phyloP scores from a whole-genome alignment of 805 yeast genomes.

The Starmerella stellata region DNA sequence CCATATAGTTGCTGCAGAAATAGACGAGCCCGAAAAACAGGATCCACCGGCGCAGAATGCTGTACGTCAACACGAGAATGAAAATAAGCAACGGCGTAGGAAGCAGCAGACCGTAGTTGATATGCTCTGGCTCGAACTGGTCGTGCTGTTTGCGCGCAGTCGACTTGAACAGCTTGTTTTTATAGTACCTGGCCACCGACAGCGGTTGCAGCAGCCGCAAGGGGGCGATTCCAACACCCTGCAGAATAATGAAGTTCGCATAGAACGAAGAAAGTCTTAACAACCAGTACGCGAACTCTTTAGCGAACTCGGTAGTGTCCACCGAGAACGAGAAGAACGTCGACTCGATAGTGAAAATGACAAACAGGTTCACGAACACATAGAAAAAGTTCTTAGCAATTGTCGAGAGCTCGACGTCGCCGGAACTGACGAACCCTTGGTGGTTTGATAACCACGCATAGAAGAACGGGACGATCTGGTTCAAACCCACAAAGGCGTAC shows the following conservation, averaged over 20 bases:
- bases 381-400: constrained; percentile 88
- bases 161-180: constrained; percentile 40
- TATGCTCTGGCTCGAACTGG: constrained; percentile 70
- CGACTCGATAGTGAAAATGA: constrained; percentile 72
- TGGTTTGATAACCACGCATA: constrained; percentile 64
- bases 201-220: constrained; percentile 70
- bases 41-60: constrained; percentile 77
- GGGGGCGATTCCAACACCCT: constrained; percentile 78
- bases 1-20: constrained; percentile 69
- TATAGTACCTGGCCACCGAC: constrained; percentile 54
- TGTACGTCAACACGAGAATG: constrained; percentile 68
- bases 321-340: constrained; percentile 73
- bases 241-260: constrained; percentile 67
- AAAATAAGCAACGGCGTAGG: constrained; percentile 83
- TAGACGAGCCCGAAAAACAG: constrained; percentile 68
- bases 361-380: constrained; percentile 78
- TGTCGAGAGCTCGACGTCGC: constrained; percentile 79
- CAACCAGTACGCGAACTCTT: constrained; percentile 65
- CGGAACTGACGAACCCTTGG: constrained; percentile 81
- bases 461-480: constrained; percentile 65
- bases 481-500: constrained; percentile 69
- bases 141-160: constrained; percentile 70
- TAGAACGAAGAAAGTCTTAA: constrained; percentile 68
- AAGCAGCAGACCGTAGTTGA: constrained; percentile 75
- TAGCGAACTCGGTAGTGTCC: constrained; percentile 79